A percentile compares a stretch with the other conserved stretches of the same genome.
Evolutionary conservation across 1,139 yeast genomes (phyloP).

Genomic region (Candida tunisiensis): DNA sequence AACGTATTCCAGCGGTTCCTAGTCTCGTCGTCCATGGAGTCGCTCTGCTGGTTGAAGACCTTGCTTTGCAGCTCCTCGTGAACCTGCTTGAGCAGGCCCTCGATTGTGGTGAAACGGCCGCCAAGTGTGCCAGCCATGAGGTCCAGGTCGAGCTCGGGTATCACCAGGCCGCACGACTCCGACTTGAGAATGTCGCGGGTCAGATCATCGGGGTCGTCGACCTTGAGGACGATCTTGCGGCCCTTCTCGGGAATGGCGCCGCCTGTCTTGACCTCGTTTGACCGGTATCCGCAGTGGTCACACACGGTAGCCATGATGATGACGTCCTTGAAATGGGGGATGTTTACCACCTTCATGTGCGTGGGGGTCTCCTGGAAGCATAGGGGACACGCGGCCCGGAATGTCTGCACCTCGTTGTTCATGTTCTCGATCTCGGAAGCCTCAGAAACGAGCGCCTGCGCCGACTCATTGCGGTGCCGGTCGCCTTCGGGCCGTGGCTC

Average conservation of each 20-base stretch:
- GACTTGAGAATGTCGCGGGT: constrained; percentile 89
- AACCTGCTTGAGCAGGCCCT: constrained; percentile 82
- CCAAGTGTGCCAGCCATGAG: constrained; percentile 95
- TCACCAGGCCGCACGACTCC: constrained; percentile 72
- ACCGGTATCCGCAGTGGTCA: constrained; percentile 85
- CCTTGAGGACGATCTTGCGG: constrained; percentile 49
- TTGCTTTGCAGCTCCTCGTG: constrained; percentile 74
- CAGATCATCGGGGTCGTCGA: constrained; percentile 86
- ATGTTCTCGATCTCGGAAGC: constrained; percentile 71
- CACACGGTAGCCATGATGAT: constrained; percentile 93
- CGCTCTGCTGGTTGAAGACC: constrained; percentile 76
- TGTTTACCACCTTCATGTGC: constrained; percentile 91
- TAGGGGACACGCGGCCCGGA: constrained; percentile 83
- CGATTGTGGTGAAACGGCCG: constrained; percentile 93
- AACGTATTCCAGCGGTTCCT: constrained; percentile 69
- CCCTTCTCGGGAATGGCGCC: constrained; percentile 90
- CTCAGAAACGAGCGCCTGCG: constrained; percentile 13
- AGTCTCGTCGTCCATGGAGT: constrained; percentile 73
- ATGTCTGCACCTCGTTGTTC: constrained; percentile 80
- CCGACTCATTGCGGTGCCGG: constrained; percentile 8
- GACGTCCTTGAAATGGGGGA: constrained; percentile 97
- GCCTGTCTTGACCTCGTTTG: constrained; percentile 97
- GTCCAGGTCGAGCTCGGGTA: constrained; percentile 85
- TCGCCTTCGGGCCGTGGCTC: constrained; percentile 4
- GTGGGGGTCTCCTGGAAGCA: constrained; percentile 60